These are phyloP conservation scores for Neurospora tetrasperma DNA, from an alignment of 495 filamentous ascomycete genomes.

Conservation along the genomic window DNA sequence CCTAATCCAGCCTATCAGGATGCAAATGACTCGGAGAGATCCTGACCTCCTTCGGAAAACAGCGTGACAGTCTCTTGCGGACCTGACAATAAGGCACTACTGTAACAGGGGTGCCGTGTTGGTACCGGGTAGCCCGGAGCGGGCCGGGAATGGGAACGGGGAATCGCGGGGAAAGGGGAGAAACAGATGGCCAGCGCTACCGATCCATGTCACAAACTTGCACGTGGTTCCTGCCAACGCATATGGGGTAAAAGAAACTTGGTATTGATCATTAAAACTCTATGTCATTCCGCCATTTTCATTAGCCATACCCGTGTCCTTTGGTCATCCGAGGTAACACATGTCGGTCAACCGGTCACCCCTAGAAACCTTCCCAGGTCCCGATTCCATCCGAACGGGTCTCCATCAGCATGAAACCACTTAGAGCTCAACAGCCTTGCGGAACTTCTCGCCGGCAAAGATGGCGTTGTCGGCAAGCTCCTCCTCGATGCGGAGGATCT, in stretches of 20 bases:
- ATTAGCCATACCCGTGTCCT: conserved; percentile 14
- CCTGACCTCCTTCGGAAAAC: background rate
- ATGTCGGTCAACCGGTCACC: conserved; percentile 6
- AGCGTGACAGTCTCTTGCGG: background rate
- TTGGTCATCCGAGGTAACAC: conserved; percentile 16
- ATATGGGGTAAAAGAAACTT: conserved; percentile 4
- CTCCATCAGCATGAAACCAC: background rate
- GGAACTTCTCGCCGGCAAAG: conserved; percentile 88
- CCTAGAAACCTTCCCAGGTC: conserved; percentile 1
- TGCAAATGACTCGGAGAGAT: background rate
- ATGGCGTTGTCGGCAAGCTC: conserved; percentile 87
- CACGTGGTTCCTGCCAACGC: background rate
- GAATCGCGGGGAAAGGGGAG: background rate
- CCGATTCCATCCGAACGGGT: conserved; percentile 12
- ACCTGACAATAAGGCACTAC: background rate
- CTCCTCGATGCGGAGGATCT: conserved; percentile 99
- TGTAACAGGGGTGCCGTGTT: background rate
- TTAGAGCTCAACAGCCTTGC: conserved; percentile 77
- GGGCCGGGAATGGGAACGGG: background rate
- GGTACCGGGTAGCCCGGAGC: background rate
- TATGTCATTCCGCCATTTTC: conserved; percentile 19
- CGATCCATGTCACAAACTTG: background rate
- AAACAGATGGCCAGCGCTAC: background rate
- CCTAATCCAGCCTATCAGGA: background rate
- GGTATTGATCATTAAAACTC: conserved; percentile 18